A percentile compares a stretch with the other conserved stretches of the same genome.
phyloP scores from a whole-genome alignment of 129 eudicot species.

The Helianthus tuberosus region DNA sequence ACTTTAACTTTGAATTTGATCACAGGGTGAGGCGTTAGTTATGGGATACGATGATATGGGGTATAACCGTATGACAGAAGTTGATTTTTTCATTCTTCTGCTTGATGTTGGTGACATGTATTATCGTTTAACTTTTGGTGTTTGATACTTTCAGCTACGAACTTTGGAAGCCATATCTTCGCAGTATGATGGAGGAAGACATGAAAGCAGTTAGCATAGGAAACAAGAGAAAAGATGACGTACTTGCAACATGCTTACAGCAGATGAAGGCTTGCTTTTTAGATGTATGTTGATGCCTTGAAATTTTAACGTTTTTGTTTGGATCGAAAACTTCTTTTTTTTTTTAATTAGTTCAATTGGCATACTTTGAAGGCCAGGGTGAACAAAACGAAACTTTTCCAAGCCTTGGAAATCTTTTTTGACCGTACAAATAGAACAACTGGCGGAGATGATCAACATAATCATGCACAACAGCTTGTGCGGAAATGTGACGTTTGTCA shows the following conservation, averaged over 20 bases:
- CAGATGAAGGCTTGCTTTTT: slow-evolving; percentile 86
- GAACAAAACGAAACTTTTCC: slow-evolving; percentile 72
- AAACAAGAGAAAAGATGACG: slow-evolving; percentile 72
- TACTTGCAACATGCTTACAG: slow-evolving; percentile 75
- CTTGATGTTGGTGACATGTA: slow-evolving; percentile 3
- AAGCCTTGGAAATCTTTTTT: slow-evolving; percentile 85
- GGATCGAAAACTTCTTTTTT: slow-evolving; percentile 10
- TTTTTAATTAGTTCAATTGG: no score
- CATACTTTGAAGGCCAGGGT: slow-evolving; percentile 59
- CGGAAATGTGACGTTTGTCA: slow-evolving; percentile 78
- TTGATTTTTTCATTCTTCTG: neutral
- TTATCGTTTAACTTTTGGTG: slow-evolving; percentile 8
- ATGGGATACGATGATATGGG: no score
- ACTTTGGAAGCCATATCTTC: slow-evolving; percentile 93
- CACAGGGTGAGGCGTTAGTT: no score
- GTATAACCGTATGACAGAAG: no score
- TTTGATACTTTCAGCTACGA: slow-evolving; percentile 57
- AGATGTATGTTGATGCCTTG: slow-evolving; percentile 59
- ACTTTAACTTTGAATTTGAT: no score
- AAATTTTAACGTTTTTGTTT: slow-evolving; percentile 4
- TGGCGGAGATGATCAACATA: slow-evolving; percentile 49
- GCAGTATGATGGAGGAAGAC: slow-evolving; percentile 87
- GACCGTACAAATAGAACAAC: slow-evolving; percentile 84
- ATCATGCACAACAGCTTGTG: slow-evolving; percentile 65
- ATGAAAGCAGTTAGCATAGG: slow-evolving; percentile 93